phyloP scores from a whole-genome alignment of 495 filamentous ascomycete genomes.

The Astrothelium subdiscretum region DNA sequence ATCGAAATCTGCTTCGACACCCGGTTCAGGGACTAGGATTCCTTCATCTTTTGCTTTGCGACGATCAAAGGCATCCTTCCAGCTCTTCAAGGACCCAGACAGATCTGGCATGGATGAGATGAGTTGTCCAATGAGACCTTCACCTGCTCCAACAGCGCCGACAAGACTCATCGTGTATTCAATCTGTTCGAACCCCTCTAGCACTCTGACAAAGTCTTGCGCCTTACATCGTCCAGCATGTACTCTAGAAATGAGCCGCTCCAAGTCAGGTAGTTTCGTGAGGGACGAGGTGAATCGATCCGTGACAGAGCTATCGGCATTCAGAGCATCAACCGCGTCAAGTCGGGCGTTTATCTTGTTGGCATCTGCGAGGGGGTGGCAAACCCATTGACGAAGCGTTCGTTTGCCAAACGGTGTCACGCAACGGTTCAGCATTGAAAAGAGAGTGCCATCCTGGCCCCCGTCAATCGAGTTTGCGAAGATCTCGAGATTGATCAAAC shows the following conservation, averaged over 20 bases:
- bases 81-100: conserved; percentile 56
- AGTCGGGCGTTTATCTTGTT: conserved; percentile 84
- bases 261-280: conserved; percentile 84
- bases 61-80: conserved; percentile 90
- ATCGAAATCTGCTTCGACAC: conserved; percentile 90
- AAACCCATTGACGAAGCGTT: conserved; percentile 94
- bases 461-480: conserved; percentile 93
- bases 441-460: conserved; percentile 71
- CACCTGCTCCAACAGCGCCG: conserved; percentile 52
- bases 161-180: conserved; percentile 80
- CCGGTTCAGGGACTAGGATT: conserved; percentile 73
- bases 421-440: conserved; percentile 82
- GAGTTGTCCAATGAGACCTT: conserved; percentile 75
- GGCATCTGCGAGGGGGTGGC: conserved; percentile 82
- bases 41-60: conserved; percentile 63
- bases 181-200: conserved; percentile 96
- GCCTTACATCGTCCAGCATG: conserved; percentile 82
- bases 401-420: conserved; percentile 96
- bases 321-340: conserved; percentile 89
- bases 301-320: conserved; percentile 62
- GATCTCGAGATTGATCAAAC: conserved; percentile 91
- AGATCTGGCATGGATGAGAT: conserved; percentile 79
- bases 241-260: conserved; percentile 86
- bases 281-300: conserved; percentile 78
- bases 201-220: conserved; percentile 83